Base-by-base conservation (phyloP, 2,329 filamentous ascomycete species). In the Ophiostoma novo-ulmi region DNA sequence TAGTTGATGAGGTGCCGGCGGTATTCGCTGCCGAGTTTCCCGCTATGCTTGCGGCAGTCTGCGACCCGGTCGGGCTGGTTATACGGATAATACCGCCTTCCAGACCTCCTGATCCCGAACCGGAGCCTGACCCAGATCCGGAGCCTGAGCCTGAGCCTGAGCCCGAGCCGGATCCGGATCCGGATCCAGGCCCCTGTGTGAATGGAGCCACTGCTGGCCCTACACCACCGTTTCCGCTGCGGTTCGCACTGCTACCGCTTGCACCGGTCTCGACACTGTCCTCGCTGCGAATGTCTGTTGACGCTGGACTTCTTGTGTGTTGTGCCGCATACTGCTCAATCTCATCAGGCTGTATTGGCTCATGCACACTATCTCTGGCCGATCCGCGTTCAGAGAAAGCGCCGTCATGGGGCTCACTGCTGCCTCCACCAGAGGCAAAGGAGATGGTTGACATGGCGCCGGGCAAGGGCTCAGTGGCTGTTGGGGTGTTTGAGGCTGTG, bases 181-280 rank as follows among this genome's bases (percentile, higher is more conserved):
- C 64, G 4, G 68, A 41, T 26, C 68, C 36, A 20, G 41, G 7
- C 10, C 20, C 38, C 11, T 13, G 14, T 36, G 55, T 17, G 55
- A 35, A 13, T 1, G 7, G 4, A 31, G 55, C 69, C 13, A 35
- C 48, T 44, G 26, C 48, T 10, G 41, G 35, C 5, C 65, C 66
- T 35, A 38, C 66, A 3, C 69, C 69, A 3, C 61, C 64, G 31
- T 69, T 72, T 17, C 69, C 44, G 22, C 68, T 70, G 52, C 52
- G 69, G 64, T 69, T 17, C 26, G 61, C 71, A 39, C 71, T 90
- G 77, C 87, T 88, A 70, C 86, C 87, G 77, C 89, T 93, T 65
- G 87, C 81, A 68, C 84, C 85, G 77, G 90, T 92, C n/a, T 90
- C 89, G 22, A 85, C 87, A 75, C 90, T 93, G 71, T 89, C 80